Evolutionary conservation across 345 rosid genomes (phyloP).

Genomic region (Limnanthes douglasii): DNA sequence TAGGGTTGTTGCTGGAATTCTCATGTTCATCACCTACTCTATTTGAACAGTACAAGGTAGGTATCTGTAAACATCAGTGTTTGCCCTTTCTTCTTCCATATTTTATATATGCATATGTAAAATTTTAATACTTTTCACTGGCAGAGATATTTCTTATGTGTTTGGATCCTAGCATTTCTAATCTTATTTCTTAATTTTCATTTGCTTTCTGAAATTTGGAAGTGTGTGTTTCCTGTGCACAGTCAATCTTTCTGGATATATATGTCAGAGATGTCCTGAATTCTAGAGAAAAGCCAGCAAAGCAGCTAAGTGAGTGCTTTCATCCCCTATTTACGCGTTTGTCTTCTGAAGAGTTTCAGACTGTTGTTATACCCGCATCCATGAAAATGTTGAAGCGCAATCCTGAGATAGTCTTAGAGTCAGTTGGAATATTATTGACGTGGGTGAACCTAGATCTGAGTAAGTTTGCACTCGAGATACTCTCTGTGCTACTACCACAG

Average conservation of each 20-base stretch:
- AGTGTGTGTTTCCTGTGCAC: too few relatives aligned
- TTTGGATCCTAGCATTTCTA: not conserved
- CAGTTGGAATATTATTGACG: constrained; percentile 55
- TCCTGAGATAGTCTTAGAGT: constrained; percentile 84
- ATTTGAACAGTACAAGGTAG: constrained; percentile 59
- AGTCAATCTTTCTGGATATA: constrained; percentile 49
- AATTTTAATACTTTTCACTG: not conserved
- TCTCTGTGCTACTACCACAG: constrained; percentile 57
- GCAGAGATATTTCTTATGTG: not conserved
- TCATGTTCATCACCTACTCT: constrained; percentile 29
- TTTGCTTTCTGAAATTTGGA: too few relatives aligned
- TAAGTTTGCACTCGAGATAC: constrained; percentile 71
- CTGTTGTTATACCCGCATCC: constrained; percentile 60
- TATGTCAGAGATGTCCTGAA: constrained; percentile 75
- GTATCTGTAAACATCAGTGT: constrained; percentile 3
- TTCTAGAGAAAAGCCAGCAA: constrained; percentile 59
- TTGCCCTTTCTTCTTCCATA: constrained; percentile 1
- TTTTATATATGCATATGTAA: not conserved
- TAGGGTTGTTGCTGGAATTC: constrained; percentile 56
- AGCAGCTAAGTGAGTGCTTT: constrained; percentile 49
- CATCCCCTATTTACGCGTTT: constrained; percentile 38
- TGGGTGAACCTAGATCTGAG: constrained; percentile 71
- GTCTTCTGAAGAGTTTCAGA: constrained; percentile 72
- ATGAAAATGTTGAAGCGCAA: constrained; percentile 94
- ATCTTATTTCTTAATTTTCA: not conserved